Evolutionary conservation across 345 rosid species (phyloP), one percentile per base, ranked within the genome.

Genomic region (Eutrema heterophyllum): DNA sequence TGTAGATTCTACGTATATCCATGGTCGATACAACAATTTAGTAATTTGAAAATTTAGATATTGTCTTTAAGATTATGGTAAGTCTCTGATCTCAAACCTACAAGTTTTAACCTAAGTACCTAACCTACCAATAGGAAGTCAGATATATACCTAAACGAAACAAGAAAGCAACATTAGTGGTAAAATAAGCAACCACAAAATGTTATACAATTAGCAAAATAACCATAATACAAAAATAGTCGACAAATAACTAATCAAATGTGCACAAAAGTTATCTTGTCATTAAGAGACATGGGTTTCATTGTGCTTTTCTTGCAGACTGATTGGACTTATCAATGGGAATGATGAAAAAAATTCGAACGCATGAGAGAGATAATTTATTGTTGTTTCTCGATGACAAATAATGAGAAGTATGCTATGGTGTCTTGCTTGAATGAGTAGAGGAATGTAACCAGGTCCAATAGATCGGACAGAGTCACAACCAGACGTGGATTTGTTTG

Each of bases 51-150:
- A 15, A 9, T 39, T 13, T 26, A 15, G 14, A 62, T 60, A 2
- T 27, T 59, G 14, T 15, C 49, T 60, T 61, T 15, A 39, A 35
- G 6, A 48, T 39, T 51, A 45, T 50, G 61, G 52, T 30, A 61
- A 10, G 27, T 40, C 75, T 57, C 38, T 59, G 29, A 59, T 70
- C 67, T 58, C 74, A 70, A 70, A 58, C 67, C 75, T 71, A 39
- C 14, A 33, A 49, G 60, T 30, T 26, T 49, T 39, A 29, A 51
- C 68, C 44, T 39, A 61, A 61, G 29, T 16, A 51, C 75, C 44
- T 29, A 61, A 61, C 68, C 61, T 71, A 29, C 29, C 38, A 30
- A 51, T 32, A 61, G 33, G 18, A 71, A n/a, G 49, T 39, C 60
- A 69, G 10, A 45, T 44, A 70, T 21, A 21, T 21, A 21, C 55